Base-by-base conservation (phyloP, 768 basidiomycete species). In the Suillus plorans region DNA sequence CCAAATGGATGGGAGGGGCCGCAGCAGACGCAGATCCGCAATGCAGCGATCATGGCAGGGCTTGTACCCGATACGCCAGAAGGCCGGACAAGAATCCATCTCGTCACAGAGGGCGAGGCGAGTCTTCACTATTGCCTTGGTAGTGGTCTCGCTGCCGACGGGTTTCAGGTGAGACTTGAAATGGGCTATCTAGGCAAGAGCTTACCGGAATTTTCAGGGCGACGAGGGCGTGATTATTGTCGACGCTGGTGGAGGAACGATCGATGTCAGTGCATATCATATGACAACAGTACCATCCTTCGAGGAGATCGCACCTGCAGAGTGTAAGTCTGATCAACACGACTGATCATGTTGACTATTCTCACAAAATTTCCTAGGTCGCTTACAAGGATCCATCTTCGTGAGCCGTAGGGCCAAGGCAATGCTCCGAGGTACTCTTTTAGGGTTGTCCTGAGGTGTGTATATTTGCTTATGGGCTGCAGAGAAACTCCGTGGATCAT, bases 231-330 rank as follows among this genome's bases (percentile, higher is more conserved):
- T 86, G 4, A 74, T 85, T 64, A 77, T 88, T 41, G 81, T 88
- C n/a, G 86, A 89, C 64, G 85, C 86, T 4, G 87, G 87, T 8
- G 86, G 86, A 50, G 87, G 86, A 22, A 89, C 86, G 0, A 77
- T 89, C 34, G 87, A 89, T 65, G 76, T 88, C 47, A 87, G 84
- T 64, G 78, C 83, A 14, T 89, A 88, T 63, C 78, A 78, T 37
- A 79, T 80, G 68, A 69, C 70, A n/a, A 68, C 68, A n/a, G 72
- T 68, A 2, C 63, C 75, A 1, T 64, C 69, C 4, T 80, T 85
- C 37, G 80, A 84, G 62, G 86, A 87, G 71, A 80, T 85, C 34
- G 81, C 84, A 3, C 78, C 79, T 0, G 69, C 80, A 1, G 76
- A 80, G 69, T 85, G 83, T 82, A 64, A 74, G 74, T 53, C 18